A percentile compares a stretch with the other conserved stretches of the same genome.
Evolutionary conservation across 352 stramenopile species (phyloP).

Genomic region (Pythium aquatile): DNA sequence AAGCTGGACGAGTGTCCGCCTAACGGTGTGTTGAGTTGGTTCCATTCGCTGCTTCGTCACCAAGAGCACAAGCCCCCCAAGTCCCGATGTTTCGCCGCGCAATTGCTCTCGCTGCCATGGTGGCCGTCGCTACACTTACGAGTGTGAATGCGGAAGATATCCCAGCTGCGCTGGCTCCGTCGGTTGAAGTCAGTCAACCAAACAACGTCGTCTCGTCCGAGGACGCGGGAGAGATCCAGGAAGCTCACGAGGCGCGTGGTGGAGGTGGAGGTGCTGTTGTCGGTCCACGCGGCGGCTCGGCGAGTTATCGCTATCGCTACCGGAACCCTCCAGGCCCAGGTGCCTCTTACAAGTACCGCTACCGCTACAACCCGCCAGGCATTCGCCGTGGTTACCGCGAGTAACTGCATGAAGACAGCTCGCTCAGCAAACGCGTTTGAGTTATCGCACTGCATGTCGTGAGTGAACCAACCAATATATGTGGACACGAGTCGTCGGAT

Average conservation of each 20-base stretch:
- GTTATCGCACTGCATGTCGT: neutral
- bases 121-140: neutral
- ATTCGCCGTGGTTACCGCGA: neutral
- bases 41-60: no score
- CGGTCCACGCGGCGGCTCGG: neutral
- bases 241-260: neutral
- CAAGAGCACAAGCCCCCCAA: no score
- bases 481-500: neutral
- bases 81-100: neutral
- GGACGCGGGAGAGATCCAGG: neutral
- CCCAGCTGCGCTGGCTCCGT: neutral
- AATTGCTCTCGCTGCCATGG: neutral
- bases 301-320: neutral
- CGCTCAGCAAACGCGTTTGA: neutral
- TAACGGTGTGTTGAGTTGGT: no score
- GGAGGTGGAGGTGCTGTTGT: neutral
- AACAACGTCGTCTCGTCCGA: neutral
- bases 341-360: neutral
- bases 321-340: neutral
- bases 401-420: neutral
- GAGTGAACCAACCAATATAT: neutral
- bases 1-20: no score
- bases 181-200: neutral
- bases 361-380: neutral
- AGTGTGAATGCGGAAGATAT: neutral